Conservation (phyloP, 352 stramenopile species). For the Elongisporangium prolatum region DNA sequence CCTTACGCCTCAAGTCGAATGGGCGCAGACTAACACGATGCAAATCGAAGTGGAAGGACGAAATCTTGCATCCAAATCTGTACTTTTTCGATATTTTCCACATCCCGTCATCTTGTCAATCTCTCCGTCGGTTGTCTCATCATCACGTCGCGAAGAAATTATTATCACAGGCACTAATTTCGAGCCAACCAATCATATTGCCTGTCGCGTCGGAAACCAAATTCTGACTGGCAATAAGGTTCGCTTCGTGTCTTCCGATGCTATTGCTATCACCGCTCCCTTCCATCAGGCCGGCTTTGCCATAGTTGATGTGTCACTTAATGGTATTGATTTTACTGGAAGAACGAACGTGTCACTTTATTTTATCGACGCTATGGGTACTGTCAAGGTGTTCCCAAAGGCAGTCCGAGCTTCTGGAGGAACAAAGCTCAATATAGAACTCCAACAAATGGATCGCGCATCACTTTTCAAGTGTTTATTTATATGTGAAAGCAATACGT, state of each 20-base stretch:
- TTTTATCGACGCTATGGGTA: slow-evolving; percentile 25
- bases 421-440: too few relatives aligned
- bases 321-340: slow-evolving; percentile 40
- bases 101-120: slow-evolving; percentile 18
- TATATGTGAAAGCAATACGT: too few relatives aligned
- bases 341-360: slow-evolving; percentile 12
- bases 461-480: too few relatives aligned
- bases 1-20: slow-evolving; percentile 3
- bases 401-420: too few relatives aligned
- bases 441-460: too few relatives aligned
- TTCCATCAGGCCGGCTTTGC: slow-evolving; percentile 19
- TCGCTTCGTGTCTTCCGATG: slow-evolving; percentile 20
- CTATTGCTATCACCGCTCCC: slow-evolving; percentile 24
- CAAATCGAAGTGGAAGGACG: background rate
- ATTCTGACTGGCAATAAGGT: slow-evolving; percentile 1
- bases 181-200: slow-evolving; percentile 7
- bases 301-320: slow-evolving; percentile 35
- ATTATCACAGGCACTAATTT: slow-evolving; percentile 32
- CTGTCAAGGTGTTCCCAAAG: slow-evolving; percentile 18
- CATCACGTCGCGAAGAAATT: slow-evolving; percentile 21
- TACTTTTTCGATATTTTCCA: slow-evolving; percentile 16
- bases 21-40: slow-evolving; percentile 3
- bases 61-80: background rate
- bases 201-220: slow-evolving; percentile 35
- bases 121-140: slow-evolving; percentile 13